Base-by-base conservation (phyloP, 257 asterid species). In the Marsdenia floribunda region DNA sequence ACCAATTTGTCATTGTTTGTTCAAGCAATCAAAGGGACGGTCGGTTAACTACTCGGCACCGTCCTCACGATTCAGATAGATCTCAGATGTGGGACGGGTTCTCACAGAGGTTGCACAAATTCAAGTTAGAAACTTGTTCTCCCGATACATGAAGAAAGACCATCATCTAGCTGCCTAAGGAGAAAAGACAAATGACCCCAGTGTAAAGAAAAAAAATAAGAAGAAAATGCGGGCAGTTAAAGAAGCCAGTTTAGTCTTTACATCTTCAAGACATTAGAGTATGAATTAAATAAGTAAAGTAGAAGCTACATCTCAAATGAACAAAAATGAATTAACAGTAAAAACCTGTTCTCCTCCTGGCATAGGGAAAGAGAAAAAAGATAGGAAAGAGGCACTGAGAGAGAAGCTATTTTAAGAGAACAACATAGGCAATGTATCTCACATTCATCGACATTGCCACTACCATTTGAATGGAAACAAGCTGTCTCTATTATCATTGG, bases 31-130 rank as follows among this genome's bases (percentile, higher is more conserved):
- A 29, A 29, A 29, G 33, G 33, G 33, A 29, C 1, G 33, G 33
- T 29, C 33, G 33, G 33, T 29, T 29, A 29, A 29, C 33, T 29
- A 29, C 33, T 29, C 1, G 33, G 33, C 33, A 29, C 33, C 33
- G 1, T 29, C 33, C 33, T 29, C 33, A 29, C 33, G 1, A 29
- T 1, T 29, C 33, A 29, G 33, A 29, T 29, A 29, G 33, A 29
- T 29, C 33, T 29, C 33, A 29, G 33, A 29, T 29, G 33, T 29
- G 33, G 33, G 33, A 29, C 33, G 33, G 33, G 33, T 29, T n/a
- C n/a, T n/a, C 33, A 29, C 33, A 29, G 37, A 68, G 72, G 72
- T 68, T 40, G 72, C 72, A 44, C 26, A 19, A 44, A 26, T 46
- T 63, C 9, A 22, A 42, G 37, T 13, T 10, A n/a, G 35, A n/a